Base-by-base conservation (phyloP, 305 asterid species). In the Rubia occidens region DNA sequence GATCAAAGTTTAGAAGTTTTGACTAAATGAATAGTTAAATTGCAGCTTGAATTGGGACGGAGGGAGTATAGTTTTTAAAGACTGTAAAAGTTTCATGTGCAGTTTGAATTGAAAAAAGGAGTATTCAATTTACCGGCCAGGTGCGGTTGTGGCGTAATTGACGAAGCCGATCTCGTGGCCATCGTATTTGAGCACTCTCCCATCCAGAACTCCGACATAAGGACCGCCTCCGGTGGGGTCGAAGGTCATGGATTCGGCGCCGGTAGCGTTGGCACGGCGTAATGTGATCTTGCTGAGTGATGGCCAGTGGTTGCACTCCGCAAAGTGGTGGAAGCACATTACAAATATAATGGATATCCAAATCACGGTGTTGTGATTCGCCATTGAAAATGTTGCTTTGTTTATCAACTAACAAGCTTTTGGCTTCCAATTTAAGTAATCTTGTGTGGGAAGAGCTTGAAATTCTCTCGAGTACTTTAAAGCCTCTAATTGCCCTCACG, bases 181-280 rank as follows among this genome's bases (percentile, higher is more conserved):
- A 11, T 35, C 1, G 6, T 68, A 68, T 11, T 53, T 53, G 63
- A 53, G 71, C 24, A 72, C 26, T 37, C 75, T 64, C 21, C 75
- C 70, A 3, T 64, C 70, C 1, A n/a, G 58, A 11, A 44, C 43
- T 0, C 75, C 65, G 6, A 64, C 35, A 4, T 64, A 72, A 5
- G 75, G 70, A 3, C 75, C 75, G 35, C 10, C 35, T 29, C 70
- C 70, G 11, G 4, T 64, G 47, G 65, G 45, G 56, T 72, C 75
- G 18, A 72, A 72, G 1, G 75, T 69, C 8, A 72, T 10, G 17
- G 70, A 29, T 26, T 72, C 75, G 0, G 75, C 24, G 2, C 70
- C 75, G 11, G 11, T 8, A 3, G 17, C 72, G 26, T 68, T 68
- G 0, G 53, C 53, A 0, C 29, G 55, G 67, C n/a, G 68, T 24